These are phyloP conservation scores for Epichloe uncinata DNA, from an alignment of 2,329 filamentous ascomycete species.

Conservation along the genomic window DNA sequence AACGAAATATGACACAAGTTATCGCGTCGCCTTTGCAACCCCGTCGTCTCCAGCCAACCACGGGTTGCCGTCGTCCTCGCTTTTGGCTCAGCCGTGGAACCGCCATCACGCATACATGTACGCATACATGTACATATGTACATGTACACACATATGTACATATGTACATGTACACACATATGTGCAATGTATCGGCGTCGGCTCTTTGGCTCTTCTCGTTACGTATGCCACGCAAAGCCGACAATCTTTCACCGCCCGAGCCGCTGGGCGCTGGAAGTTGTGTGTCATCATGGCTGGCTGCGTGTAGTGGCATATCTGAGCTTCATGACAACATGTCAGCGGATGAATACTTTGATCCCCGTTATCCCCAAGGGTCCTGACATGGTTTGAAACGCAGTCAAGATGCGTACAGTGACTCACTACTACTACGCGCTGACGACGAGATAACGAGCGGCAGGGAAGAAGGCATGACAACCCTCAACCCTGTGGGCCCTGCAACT, in stretches of 20 bases:
- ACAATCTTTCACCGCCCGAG: constrained; percentile 1
- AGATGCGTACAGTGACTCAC: too few species aligned
- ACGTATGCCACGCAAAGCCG: background rate
- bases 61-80: background rate
- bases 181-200: too few species aligned
- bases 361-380: too few species aligned
- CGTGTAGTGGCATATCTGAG: too few species aligned
- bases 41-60: background rate
- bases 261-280: background rate
- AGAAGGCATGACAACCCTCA: background rate
- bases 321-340: too few species aligned
- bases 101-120: background rate
- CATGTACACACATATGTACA: too few species aligned
- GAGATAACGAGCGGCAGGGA: too few species aligned
- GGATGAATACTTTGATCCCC: too few species aligned
- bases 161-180: too few species aligned
- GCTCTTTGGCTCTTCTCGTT: background rate
- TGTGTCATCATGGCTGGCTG: background rate
- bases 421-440: too few species aligned
- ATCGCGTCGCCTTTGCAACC: background rate
- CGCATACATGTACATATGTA: rapidly evolving
- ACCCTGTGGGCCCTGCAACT: background rate
- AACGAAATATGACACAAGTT: constrained; percentile 3
- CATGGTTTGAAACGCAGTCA: too few species aligned
- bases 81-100: background rate